Conservation (phyloP, 495 filamentous ascomycete species). For the Collariella sp. region DNA sequence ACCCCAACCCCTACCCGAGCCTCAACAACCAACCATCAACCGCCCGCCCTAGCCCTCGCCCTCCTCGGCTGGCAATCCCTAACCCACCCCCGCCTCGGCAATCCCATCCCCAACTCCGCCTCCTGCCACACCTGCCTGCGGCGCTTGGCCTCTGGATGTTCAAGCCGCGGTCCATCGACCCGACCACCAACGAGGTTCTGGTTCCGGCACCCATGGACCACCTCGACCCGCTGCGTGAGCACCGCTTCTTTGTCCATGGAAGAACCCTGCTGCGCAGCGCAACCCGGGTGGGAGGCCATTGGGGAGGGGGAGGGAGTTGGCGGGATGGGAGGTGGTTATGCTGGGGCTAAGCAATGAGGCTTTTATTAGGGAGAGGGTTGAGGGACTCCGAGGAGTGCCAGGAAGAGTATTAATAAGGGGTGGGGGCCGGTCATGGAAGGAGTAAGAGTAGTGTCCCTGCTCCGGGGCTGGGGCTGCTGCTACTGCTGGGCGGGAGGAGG, state of each 20-base stretch:
- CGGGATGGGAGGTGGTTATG: constrained; percentile 41
- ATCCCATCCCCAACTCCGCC: constrained; percentile 52
- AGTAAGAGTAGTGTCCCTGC: constrained; percentile 20
- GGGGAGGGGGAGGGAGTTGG: constrained; percentile 19
- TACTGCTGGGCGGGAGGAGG: not conserved
- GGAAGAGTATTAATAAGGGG: not conserved
- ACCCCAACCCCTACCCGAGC: constrained; percentile 10
- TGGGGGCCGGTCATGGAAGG: constrained; percentile 12
- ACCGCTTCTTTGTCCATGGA: constrained; percentile 81
- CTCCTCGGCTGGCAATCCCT: constrained; percentile 80
- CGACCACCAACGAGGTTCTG: constrained; percentile 38
- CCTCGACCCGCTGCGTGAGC: constrained; percentile 59
- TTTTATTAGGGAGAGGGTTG: constrained; percentile 27
- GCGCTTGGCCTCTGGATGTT: constrained; percentile 94
- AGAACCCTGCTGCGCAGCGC: constrained; percentile 51
- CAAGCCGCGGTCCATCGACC: constrained; percentile 48
- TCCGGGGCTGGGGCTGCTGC: not conserved
- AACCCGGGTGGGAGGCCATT: constrained; percentile 28
- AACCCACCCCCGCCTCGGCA: constrained; percentile 48
- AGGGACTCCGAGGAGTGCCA: not conserved
- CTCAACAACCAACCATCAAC: constrained; percentile 35
- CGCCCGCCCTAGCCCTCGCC: constrained; percentile 63
- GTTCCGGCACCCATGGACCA: constrained; percentile 52
- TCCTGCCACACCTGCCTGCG: constrained; percentile 80
- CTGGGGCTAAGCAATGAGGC: constrained; percentile 38